phyloP scores from a whole-genome alignment of 345 rosid species.

The Arabidopsis suecica region DNA sequence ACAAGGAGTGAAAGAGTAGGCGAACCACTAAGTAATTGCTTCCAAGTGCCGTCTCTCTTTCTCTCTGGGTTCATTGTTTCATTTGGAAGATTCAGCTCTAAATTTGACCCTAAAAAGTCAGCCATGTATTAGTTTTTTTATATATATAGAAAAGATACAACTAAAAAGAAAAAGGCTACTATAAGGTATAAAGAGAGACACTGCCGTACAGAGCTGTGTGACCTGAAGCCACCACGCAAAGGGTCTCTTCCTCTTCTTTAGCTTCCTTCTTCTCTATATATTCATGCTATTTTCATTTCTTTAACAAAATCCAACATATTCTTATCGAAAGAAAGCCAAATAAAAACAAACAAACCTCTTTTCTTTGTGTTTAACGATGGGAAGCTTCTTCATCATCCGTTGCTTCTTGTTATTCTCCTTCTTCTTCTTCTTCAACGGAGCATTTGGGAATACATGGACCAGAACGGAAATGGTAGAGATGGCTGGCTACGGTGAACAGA shows the following conservation, averaged over 20 bases:
- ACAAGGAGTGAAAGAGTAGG: constrained; percentile 41
- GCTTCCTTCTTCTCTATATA: not conserved
- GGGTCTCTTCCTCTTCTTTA: constrained; percentile 37
- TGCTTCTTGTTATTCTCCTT: constrained; percentile 47
- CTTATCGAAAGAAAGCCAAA: not conserved
- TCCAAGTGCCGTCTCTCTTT: constrained; percentile 46
- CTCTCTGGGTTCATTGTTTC: constrained; percentile 28
- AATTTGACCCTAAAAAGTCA: constrained; percentile 27
- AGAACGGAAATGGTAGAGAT: constrained; percentile 44
- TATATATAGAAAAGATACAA: not conserved
- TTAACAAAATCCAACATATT: constrained; percentile 17
- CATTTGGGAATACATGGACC: constrained; percentile 47
- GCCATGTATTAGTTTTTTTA: not conserved
- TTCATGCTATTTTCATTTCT: constrained; percentile 39
- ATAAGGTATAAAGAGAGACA: not conserved
- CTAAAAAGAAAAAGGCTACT: not conserved
- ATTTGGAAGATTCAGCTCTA: constrained; percentile 5
- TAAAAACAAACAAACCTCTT: not conserved
- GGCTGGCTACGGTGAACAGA: constrained; percentile 48
- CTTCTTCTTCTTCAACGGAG: constrained; percentile 34
- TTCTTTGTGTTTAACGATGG: constrained; percentile 11
- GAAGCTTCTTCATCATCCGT: constrained; percentile 32
- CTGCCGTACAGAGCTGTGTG: constrained; percentile 29
- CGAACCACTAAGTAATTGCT: constrained; percentile 46
- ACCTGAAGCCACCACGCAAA: constrained; percentile 49